Base-by-base conservation (phyloP, 345 rosid species). In the Moricandia moricandioides region DNA sequence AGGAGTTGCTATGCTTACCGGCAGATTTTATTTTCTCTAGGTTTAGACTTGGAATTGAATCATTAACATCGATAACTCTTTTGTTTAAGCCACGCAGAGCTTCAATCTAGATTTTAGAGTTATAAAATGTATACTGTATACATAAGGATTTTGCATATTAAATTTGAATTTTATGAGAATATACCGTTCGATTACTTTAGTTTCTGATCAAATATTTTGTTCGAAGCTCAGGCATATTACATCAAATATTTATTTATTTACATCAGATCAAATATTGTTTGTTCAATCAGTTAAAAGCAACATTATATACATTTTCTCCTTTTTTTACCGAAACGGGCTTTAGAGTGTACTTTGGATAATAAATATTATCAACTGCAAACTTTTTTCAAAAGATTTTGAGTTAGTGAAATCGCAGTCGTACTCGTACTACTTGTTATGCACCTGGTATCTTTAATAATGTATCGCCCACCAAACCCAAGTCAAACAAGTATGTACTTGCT, bases 361-460 rank as follows among this genome's bases (percentile, higher is more conserved):
- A n/a, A n/a, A n/a, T n/a, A n/a, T n/a, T n/a, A n/a, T n/a, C n/a
- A n/a, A n/a, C n/a, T n/a, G n/a, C n/a, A n/a, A n/a, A n/a, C n/a
- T n/a, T n/a, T n/a, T n/a, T n/a, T n/a, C n/a, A n/a, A n/a, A n/a
- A n/a, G n/a, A n/a, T 45, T 40, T 45, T 47, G 52, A n/a, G 26
- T 13, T 33, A 21, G 62, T 57, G 13, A 69, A 34, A 57, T 35
- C 55, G 57, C 65, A 26, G 12, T 37, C 21, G 73, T 37, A 62
- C 68, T 37, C 21, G 64, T 26, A 72, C 68, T 62, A 33, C 24
- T 60, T 60, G 66, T 29, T 45, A 60, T 18, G 62, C 70, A 72
- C 70, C 63, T 63, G 77, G 63, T 73, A 39, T 72, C 54, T 35
- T 35, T 26, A 37, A 54, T 52, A 72, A 14, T 72, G 62, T 54